These are phyloP conservation scores for Croton laevigatus DNA, from an alignment of 441 rosid species.

Conservation along the genomic window DNA sequence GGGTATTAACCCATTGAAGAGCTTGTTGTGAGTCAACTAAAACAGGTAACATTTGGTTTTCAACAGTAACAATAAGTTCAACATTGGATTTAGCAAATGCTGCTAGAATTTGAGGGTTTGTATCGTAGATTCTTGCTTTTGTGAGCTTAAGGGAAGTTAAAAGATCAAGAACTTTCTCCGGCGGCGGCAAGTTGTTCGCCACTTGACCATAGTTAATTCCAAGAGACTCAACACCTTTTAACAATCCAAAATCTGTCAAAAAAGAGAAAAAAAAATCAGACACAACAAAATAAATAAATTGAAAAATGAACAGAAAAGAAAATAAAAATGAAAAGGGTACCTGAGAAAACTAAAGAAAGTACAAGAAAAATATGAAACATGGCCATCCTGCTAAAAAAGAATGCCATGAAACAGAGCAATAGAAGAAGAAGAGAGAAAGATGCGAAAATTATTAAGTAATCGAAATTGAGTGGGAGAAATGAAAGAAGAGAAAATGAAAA, in stretches of 20 bases:
- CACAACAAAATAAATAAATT: background rate
- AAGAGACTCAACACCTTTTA: constrained; percentile 44
- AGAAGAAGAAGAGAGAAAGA: background rate
- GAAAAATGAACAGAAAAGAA: background rate
- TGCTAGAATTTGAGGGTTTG: constrained; percentile 39
- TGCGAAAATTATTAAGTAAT: background rate
- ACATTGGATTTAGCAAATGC: constrained; percentile 42
- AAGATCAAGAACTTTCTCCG: constrained; percentile 36
- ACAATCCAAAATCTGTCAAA: constrained; percentile 43
- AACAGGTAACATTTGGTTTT: constrained; percentile 37
- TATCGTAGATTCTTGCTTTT: constrained; percentile 48
- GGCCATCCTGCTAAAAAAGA: constrained; percentile 28
- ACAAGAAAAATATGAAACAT: constrained; percentile 39
- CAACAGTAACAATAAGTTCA: constrained; percentile 46
- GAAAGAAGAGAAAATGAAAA: background rate
- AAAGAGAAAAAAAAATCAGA: background rate
- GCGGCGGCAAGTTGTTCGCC: constrained; percentile 49
- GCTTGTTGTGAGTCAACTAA: constrained; percentile 42
- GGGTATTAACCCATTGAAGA: constrained; percentile 38
- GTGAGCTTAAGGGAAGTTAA: constrained; percentile 40
- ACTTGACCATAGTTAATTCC: constrained; percentile 63
- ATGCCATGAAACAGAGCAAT: constrained; percentile 30
- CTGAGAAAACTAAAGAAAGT: constrained; percentile 40
- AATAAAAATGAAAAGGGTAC: constrained; percentile 29
- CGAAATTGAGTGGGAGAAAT: constrained; percentile 16